A percentile compares a stretch with the other conserved stretches of the same genome.
Evolutionary conservation across 75 land plant species (phyloP).

Genomic region (Selaginella moellendorffii): DNA sequence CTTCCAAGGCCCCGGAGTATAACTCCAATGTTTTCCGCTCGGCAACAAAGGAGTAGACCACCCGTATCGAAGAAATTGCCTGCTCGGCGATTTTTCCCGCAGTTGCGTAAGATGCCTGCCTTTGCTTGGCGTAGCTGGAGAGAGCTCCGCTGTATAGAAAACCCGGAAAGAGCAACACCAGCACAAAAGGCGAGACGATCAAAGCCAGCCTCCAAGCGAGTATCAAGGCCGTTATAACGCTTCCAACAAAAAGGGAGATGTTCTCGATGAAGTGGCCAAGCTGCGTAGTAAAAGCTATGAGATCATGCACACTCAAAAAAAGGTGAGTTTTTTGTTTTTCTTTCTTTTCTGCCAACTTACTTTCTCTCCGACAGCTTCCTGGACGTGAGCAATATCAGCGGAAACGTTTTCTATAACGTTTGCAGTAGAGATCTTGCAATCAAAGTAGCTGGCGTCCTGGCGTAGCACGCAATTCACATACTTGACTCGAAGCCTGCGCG

Average conservation of each 20-base stretch:
- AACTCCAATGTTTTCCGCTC: not conserved
- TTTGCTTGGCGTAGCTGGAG: not conserved
- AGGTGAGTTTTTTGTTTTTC: too few relatives aligned
- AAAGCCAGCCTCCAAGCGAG: not conserved
- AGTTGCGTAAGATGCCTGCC: not conserved
- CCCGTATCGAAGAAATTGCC: not conserved
- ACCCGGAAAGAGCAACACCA: not conserved
- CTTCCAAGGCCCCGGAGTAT: not conserved
- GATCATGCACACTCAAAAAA: not conserved
- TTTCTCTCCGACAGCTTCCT: not conserved
- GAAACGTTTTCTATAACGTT: not conserved
- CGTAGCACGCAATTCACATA: not conserved
- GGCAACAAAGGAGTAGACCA: slow-evolving; percentile 4
- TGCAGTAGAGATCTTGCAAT: not conserved
- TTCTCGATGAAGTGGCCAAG: not conserved
- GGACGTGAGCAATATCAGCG: not conserved
- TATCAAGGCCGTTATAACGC: not conserved
- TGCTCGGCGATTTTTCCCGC: slow-evolving; percentile 4
- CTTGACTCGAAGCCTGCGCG: not conserved
- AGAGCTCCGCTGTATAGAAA: not conserved
- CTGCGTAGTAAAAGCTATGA: too few relatives aligned
- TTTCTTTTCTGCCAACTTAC: too few relatives aligned
- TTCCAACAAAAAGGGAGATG: not conserved
- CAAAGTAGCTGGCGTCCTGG: not conserved
- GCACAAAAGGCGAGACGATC: not conserved